Conservation (phyloP, 2,329 filamentous ascomycete species). For the Microcyclospora pomicola region DNA sequence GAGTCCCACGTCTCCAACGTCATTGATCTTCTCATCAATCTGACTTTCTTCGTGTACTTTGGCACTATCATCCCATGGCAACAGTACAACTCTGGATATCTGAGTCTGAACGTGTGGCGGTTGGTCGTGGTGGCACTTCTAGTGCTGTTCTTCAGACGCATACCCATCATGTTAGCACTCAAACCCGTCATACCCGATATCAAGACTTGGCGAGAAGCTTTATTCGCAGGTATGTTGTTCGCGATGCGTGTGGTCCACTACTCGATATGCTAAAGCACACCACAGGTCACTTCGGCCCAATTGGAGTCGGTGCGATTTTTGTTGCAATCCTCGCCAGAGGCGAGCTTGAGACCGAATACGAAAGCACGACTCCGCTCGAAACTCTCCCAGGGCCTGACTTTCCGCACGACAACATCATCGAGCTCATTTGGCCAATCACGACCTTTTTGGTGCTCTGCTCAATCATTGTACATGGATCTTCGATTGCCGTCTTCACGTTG, state of each 20-base stretch:
- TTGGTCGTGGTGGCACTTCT: slow-evolving; percentile 87
- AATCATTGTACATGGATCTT: slow-evolving; percentile 94
- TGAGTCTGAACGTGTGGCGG: slow-evolving; percentile 75
- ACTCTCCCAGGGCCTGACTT: slow-evolving; percentile 43
- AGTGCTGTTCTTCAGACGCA: slow-evolving; percentile 88
- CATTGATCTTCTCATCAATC: slow-evolving; percentile 89
- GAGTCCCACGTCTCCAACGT: slow-evolving; percentile 98
- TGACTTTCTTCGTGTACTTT: slow-evolving; percentile 96
- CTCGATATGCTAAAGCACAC: no score
- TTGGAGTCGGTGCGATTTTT: slow-evolving; percentile 93
- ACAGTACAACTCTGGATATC: slow-evolving; percentile 59
- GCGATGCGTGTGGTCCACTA: no score
- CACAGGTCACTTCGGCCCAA: slow-evolving; percentile 75
- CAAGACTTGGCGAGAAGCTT: slow-evolving; percentile 92
- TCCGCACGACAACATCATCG: slow-evolving; percentile 57
- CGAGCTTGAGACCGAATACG: slow-evolving; percentile 60
- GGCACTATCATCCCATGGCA: slow-evolving; percentile 96
- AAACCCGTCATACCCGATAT: slow-evolving; percentile 93
- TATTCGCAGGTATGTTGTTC: slow-evolving; percentile 53
- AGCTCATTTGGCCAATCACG: slow-evolving; percentile 88
- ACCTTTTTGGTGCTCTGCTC: slow-evolving; percentile 89
- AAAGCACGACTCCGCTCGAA: slow-evolving; percentile 56
- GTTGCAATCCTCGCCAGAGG: slow-evolving; percentile 83
- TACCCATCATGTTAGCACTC: slow-evolving; percentile 81
- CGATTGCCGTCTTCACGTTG: slow-evolving; percentile 90